Base-by-base conservation (phyloP, 1,284 basidiomycete genomes). In the Ganoderma boninense region DNA sequence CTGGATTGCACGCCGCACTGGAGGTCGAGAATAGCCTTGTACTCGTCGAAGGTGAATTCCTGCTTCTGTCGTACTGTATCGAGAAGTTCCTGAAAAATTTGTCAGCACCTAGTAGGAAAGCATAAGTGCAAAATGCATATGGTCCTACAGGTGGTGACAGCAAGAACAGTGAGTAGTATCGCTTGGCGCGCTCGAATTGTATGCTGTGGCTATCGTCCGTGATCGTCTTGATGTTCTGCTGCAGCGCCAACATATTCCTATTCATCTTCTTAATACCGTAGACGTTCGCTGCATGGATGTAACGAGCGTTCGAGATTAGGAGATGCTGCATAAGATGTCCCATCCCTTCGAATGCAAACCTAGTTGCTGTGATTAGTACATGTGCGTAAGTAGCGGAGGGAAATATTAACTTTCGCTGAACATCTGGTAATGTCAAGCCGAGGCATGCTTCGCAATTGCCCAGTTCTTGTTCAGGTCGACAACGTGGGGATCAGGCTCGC, bases 401-500 rank as follows among this genome's bases (percentile, higher is more conserved):
- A 65, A 38, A 32, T 69, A 65, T 90, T 71, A 71, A 96, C 95
- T 84, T 85, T 79, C 91, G 86, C 75, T 96, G 92, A 54, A 82
- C 84, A 57, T 84, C 82, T 0, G 91, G 90, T 40, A 97, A 80
- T 16, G 89, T 89, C 0, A 83, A 83, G 0, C 88, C 87, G 14
- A 91, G 86, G 67, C 90, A 87, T 69, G 94, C 94, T 74, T 98
- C 94, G 73, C 90, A 92, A 74, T 91, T 88, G 54, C 91, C 89
- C 5, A 99, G 83, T 73, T 96, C 93, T 11, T 85, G 77, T 97
- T 98, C 61, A 99, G 86, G 79, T 98, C 96, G 57, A 95, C 87
- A 62, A 99, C 88, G 78, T 97, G 92, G 4, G 95, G 90, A 79
- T 99, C 97, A 0, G 97, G 97, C 78, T 98, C 97, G 42, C 90